A percentile compares a stretch with the other conserved stretches of the same genome.
phyloP scores from a whole-genome alignment of 495 filamentous ascomycete genomes.

The Penicillium bovifimosum region DNA sequence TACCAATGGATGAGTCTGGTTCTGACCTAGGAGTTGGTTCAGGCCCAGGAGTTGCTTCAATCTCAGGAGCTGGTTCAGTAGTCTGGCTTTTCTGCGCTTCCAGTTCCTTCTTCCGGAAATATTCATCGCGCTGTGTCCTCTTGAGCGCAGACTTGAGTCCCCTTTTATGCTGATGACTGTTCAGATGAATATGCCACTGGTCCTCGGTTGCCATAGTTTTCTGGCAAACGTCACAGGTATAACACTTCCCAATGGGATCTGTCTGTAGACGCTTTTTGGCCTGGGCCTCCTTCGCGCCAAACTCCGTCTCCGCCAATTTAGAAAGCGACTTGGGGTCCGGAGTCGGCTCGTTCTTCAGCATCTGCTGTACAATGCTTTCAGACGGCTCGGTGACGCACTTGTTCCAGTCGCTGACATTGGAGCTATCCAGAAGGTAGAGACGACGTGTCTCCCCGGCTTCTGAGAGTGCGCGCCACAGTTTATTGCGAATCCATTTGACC shows the following conservation, averaged over 20 bases:
- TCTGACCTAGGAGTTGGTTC: too few relatives aligned
- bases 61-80: not conserved
- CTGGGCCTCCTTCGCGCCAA: conserved; percentile 49
- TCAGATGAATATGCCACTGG: conserved; percentile 72
- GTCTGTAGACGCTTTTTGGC: conserved; percentile 31
- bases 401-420: conserved; percentile 52
- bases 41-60: not conserved
- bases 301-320: conserved; percentile 46
- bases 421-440: conserved; percentile 73
- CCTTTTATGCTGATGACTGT: conserved; percentile 56
- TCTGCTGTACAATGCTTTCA: conserved; percentile 50
- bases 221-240: conserved; percentile 65
- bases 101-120: conserved; percentile 19
- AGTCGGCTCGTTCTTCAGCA: conserved; percentile 51
- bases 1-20: not conserved
- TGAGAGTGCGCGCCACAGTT: conserved; percentile 61
- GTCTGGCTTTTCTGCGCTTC: conserved; percentile 7
- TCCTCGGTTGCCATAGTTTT: conserved; percentile 63
- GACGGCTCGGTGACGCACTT: conserved; percentile 59
- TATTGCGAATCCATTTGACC: conserved; percentile 78
- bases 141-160: conserved; percentile 31
- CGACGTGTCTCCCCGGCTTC: conserved; percentile 44
- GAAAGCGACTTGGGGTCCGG: conserved; percentile 61
- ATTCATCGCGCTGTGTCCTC: conserved; percentile 29
- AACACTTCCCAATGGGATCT: conserved; percentile 30